phyloP scores from a whole-genome alignment of 495 filamentous ascomycete genomes.

The Saxophila tyrrhenica region DNA sequence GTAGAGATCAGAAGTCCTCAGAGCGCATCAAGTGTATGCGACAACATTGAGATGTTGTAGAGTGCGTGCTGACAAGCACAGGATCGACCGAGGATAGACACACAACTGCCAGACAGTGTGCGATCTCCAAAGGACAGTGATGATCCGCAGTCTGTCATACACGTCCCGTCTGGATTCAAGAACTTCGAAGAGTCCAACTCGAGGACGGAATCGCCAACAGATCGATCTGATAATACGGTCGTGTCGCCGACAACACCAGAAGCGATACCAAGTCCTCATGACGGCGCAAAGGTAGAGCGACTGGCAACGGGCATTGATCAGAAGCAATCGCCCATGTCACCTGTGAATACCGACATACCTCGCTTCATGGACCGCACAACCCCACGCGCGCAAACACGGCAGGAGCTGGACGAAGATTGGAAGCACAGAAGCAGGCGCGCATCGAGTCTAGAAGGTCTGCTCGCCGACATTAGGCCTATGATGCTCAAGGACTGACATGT shows the following conservation, averaged over 20 bases:
- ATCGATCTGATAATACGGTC: conserved; percentile 19
- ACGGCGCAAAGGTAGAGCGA: conserved; percentile 16
- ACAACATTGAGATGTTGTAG: too few species aligned
- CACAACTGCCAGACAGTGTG: conserved; percentile 1
- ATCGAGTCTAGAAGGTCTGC: conserved; percentile 59
- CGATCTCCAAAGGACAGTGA: conserved; percentile 22
- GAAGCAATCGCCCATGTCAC: conserved; percentile 14
- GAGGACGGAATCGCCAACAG: conserved; percentile 19
- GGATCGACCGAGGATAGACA: conserved; percentile 11
- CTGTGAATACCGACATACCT: conserved; percentile 48
- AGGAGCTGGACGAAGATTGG: conserved; percentile 49
- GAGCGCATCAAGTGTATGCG: conserved; percentile 20
- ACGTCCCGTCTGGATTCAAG: conserved; percentile 68
- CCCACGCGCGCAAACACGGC: conserved; percentile 68
- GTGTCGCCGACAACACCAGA: conserved; percentile 12
- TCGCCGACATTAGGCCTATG: too few species aligned
- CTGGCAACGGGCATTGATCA: neutral
- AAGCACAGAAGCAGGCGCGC: conserved; percentile 36
- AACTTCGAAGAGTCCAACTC: conserved; percentile 41
- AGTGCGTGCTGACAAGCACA: too few species aligned
- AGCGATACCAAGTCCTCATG: conserved; percentile 10
- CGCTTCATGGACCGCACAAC: conserved; percentile 58
- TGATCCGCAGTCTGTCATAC: conserved; percentile 69
- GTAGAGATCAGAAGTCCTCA: conserved; percentile 25
- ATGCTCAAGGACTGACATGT: too few species aligned